Evolutionary conservation across 2,329 filamentous ascomycete species (phyloP), one percentile per base, ranked within the genome.

Genomic region (Trichoderma sp.): DNA sequence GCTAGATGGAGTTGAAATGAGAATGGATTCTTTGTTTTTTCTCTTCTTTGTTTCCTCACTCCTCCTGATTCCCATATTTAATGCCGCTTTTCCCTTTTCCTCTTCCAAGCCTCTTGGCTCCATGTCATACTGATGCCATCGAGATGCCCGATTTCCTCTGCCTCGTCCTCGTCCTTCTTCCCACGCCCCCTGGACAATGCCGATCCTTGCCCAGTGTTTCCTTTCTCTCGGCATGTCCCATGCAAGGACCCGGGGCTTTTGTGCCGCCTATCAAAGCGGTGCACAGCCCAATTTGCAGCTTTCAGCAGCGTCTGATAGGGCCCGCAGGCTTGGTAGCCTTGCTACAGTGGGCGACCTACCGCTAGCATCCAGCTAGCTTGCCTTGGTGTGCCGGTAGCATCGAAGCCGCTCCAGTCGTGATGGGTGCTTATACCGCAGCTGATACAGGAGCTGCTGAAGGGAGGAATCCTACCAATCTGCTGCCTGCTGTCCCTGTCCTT

Each of bases 191-290:
- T 58, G 30, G 21, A 2, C 54, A 16, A 34, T 14, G 56, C 34
- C 56, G 56, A 59, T 59, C 56, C 21, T 26, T 59, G 14, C n/a
- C 21, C 43, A 34, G 14, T 34, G 32, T 34, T 34, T 34, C 11
- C 30, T 3, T 30, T 21, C 30, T 59, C 54, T 66, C 63, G 63
- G 63, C 13, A 66, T 34, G 14, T n/a, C 52, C 54, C 63, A 67
- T 67, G 65, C 65, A 67, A 67, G 65, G 65, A 60, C 56, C 65
- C 65, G 56, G 51, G 43, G 55, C 39, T 30, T 32, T 49, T 66
- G 63, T 66, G 26, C 52, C 63, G 63, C 60, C 59, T 51, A 64
- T 64, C 60, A 64, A 54, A 52, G n/a, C 24, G 37, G 51, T 49
- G 63, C 49, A 24, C 60, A 64, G 49, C 32, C 49, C 49, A 63